Evolutionary conservation across 441 rosid genomes (phyloP), one percentile per base, ranked within the genome.

Genomic region (Erodium texanum): DNA sequence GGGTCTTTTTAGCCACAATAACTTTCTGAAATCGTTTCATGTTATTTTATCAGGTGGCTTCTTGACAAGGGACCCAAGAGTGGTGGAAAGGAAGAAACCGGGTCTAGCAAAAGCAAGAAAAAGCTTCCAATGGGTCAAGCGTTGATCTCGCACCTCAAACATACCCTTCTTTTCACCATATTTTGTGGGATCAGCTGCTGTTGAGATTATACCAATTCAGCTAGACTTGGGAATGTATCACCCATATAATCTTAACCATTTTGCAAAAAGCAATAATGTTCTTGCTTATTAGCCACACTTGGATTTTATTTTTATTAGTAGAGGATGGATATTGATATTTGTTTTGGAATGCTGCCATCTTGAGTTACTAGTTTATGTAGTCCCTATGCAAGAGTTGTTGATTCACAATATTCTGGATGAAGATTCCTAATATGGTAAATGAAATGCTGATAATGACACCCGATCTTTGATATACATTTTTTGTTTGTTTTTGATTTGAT

Each of bases 71-170:
- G 99, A 93, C 77, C 72, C 97, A 0, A 81, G 97, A 62, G 93
- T 83, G 83, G 99, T 93, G 67, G 99, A 93, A 83, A 89, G 99
- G 84, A 93, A 93, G 74, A 91, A 93, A 77, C 97, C 97, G 3
- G 99, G 97, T 66, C 90, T 85, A 76, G 96, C 97, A 1, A 93
- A 91, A 80, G 99, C 99, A 61, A 93, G 96, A 76, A 91, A 93
- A 86, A 89, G 99, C 82, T 93, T 85, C 81, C 95, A 89, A 77
- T 91, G 95, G 97, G 93, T 86, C 79, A 87, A 93, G 77, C 97
- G 97, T 78, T 91, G 82, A 84, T 72, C 77, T 6, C 22, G n/a
- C 8, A 16, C 59, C 16, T 15, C 59, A 52, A 16, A n/a, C 59
- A 52, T n/a, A n/a, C 2, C 5, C 10, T 6, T 52, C 9, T 52